phyloP scores from a whole-genome alignment of 2,329 filamentous ascomycete genomes.

The Diaporthe amygdali region DNA sequence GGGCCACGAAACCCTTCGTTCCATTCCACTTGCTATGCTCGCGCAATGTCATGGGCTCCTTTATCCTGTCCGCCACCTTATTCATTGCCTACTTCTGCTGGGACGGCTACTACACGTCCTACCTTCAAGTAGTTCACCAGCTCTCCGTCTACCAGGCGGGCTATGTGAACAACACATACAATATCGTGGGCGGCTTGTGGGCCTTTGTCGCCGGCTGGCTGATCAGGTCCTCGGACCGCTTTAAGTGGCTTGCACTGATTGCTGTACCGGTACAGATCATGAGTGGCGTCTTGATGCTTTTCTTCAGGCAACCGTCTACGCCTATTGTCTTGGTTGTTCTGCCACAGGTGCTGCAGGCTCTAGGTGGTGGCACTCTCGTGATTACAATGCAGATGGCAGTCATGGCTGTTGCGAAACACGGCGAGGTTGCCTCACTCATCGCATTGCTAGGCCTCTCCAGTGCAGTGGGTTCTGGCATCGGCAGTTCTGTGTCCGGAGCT shows the following conservation, averaged over 20 bases:
- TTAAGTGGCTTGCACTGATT: slow-evolving; percentile 47
- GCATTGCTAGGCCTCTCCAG: slow-evolving; percentile 41
- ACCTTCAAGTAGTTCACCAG: slow-evolving; percentile 51
- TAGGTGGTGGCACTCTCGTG: slow-evolving; percentile 57
- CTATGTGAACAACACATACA: slow-evolving; percentile 54
- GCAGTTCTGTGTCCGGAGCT: slow-evolving; percentile 42
- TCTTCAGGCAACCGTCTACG: slow-evolving; percentile 53
- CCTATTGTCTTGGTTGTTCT: slow-evolving; percentile 56
- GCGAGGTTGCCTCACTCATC: slow-evolving; percentile 47
- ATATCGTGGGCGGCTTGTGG: slow-evolving; percentile 47
- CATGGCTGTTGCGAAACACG: slow-evolving; percentile 51
- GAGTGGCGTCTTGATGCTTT: slow-evolving; percentile 57
- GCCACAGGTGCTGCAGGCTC: slow-evolving; percentile 61
- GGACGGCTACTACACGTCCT: slow-evolving; percentile 53
- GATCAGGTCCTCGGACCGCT: slow-evolving; percentile 46
- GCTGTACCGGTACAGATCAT: slow-evolving; percentile 55
- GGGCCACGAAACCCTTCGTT: slow-evolving; percentile 58
- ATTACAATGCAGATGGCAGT: slow-evolving; percentile 58
- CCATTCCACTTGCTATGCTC: slow-evolving; percentile 51
- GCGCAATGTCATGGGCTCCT: slow-evolving; percentile 55
- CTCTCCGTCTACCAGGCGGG: slow-evolving; percentile 45
- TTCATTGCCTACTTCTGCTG: slow-evolving; percentile 53
- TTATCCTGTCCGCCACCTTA: slow-evolving; percentile 49
- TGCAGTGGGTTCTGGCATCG: slow-evolving; percentile 41
- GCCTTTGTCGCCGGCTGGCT: slow-evolving; percentile 46